Evolutionary conservation across 805 yeast species (phyloP), one percentile per base, ranked within the genome.

Genomic region (Naumovozyma baii): DNA sequence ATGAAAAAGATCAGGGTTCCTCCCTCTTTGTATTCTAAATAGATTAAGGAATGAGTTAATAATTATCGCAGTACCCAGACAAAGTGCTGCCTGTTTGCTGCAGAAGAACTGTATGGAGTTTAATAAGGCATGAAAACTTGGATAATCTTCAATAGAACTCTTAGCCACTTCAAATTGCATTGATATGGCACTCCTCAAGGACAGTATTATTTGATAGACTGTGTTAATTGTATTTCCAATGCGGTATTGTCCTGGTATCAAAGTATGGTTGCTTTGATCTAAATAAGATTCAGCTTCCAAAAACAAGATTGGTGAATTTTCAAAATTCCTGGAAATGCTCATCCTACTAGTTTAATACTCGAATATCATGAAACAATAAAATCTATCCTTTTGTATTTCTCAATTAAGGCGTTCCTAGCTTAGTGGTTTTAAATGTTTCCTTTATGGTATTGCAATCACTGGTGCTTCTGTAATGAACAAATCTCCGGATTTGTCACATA

Each of bases 51-150:
- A 72, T 47, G 83, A 58, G 55, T 78, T 78, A 46, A 79, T 59
- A 3, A 76, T 48, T 4, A 78, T 62, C 0, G 83, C 83, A 48
- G 77, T 73, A 4, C 70, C 53, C 68, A 78, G 70, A 54, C 83
- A 77, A 31, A 67, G 63, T 19, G 69, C 58, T 2, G 78, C 72
- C 51, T 70, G 74, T 1, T 71, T 70, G 15, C 75, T 69, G 15
- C 70, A 56, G 46, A 74, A 68, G 48, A 73, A 74, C 16, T 67
- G 61, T 37, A 70, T 47, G 15, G 18, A 3, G 20, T 37, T 18
- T 15, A 35, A n/a, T 14, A 38, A 16, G 12, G 22, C 34, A 31
- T 38, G 29, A 2, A 34, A 13, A 4, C 30, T 31, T 16, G 41
- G 31, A 13, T 39, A 18, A 15, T 41, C 26, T 3, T 28, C 37